These are phyloP conservation scores for Ophiostoma triangulosporum DNA, from an alignment of 2,329 filamentous ascomycete species.

Conservation along the genomic window DNA sequence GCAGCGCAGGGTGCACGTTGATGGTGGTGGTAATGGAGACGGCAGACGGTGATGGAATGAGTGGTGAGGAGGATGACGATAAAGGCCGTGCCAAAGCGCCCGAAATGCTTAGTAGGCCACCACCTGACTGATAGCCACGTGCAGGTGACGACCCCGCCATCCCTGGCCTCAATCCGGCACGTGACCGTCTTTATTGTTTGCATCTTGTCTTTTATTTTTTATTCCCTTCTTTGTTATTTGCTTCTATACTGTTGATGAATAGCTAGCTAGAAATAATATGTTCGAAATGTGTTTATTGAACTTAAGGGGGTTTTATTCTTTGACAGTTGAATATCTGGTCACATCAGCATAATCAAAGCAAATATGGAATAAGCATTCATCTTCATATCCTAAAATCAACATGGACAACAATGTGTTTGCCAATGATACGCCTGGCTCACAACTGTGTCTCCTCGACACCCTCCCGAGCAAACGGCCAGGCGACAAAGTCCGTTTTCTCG, in stretches of 20 bases:
- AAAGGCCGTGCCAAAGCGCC: neutral
- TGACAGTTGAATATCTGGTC: no score
- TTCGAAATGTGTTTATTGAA: no score
- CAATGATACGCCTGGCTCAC: constrained; percentile 35
- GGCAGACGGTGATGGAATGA: neutral
- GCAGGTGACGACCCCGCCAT: neutral
- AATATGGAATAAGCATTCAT: neutral
- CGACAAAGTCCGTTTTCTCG: constrained; percentile 82
- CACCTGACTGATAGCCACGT: constrained; percentile 1
- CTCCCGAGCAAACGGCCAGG: constrained; percentile 38
- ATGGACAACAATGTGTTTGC: neutral
- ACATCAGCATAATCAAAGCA: no score
- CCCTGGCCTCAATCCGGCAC: neutral
- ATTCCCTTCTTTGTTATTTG: neutral
- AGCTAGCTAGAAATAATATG: no score
- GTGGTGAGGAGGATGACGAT: neutral
- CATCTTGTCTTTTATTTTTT: neutral
- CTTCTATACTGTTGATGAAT: no score
- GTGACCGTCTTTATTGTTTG: neutral
- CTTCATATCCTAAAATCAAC: neutral
- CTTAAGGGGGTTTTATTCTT: no score
- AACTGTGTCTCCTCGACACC: constrained; percentile 49
- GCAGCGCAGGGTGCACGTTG: neutral
- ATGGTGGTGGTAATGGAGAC: neutral
- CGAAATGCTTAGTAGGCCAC: neutral